Percentiles rank a stretch among this genome's conserved stretches.
Conservation (phyloP, 2,329 filamentous ascomycete genomes). For the Pseudopithomyces maydicus region DNA sequence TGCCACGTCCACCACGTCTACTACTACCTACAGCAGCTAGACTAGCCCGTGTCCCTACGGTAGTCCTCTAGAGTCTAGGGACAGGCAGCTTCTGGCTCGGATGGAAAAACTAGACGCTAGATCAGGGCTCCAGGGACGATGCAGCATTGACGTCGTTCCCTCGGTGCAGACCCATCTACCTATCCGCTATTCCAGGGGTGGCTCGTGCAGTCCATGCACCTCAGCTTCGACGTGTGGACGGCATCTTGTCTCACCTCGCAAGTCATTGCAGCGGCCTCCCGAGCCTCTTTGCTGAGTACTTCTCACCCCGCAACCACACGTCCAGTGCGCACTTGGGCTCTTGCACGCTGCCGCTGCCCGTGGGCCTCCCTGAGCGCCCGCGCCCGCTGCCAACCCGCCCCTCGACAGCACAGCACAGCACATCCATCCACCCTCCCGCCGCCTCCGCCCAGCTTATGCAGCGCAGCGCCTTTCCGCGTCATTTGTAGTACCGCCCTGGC, state of each 20-base stretch:
- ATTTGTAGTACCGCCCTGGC: slow-evolving; percentile 19
- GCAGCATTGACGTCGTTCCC: slow-evolving; percentile 15
- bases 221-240: slow-evolving; percentile 13
- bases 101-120: neutral
- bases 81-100: neutral
- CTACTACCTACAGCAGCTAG: no score
- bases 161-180: no score
- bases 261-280: slow-evolving; percentile 13
- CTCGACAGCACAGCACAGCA: slow-evolving; percentile 23
- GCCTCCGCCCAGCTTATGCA: slow-evolving; percentile 37
- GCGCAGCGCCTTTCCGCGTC: slow-evolving; percentile 20
- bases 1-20: no score
- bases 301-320: neutral
- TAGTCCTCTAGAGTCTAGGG: no score
- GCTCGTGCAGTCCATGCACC: slow-evolving; percentile 18
- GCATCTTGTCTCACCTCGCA: slow-evolving; percentile 16
- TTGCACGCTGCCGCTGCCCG: slow-evolving; percentile 2
- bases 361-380: slow-evolving; percentile 4
- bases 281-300: slow-evolving; percentile 5
- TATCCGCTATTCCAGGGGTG: slow-evolving; percentile 11
- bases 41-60: no score
- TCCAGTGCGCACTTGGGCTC: neutral
- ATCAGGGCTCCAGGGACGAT: slow-evolving; percentile 9
- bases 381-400: slow-evolving; percentile 22
- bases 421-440: slow-evolving; percentile 20